These are phyloP conservation scores for Gyromitra esculenta DNA, from an alignment of 2,329 filamentous ascomycete species.

Conservation along the genomic window DNA sequence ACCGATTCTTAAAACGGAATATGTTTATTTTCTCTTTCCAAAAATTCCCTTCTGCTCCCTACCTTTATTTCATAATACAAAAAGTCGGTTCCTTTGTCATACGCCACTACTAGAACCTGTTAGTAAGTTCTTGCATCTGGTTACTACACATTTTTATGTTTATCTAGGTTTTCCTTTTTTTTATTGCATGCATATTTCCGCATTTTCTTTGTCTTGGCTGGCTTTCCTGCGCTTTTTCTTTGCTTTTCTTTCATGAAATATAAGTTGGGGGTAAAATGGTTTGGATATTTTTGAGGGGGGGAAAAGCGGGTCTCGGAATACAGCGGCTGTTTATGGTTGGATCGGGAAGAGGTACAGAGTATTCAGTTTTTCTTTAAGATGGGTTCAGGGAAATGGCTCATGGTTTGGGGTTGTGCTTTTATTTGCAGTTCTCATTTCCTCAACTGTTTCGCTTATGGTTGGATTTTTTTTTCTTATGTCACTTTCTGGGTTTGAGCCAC, in stretches of 20 bases:
- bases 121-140: conserved; percentile 59
- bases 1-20: conserved; percentile 35
- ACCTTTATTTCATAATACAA: conserved; percentile 56
- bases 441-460: conserved; percentile 59
- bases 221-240: conserved; percentile 50
- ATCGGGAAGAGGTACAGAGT: conserved; percentile 46
- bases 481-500: conserved; percentile 48
- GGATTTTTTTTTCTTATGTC: conserved; percentile 46
- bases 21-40: conserved; percentile 53
- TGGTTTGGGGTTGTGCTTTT: conserved; percentile 52
- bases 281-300: conserved; percentile 51
- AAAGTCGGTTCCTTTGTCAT: conserved; percentile 58
- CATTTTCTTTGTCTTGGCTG: conserved; percentile 55
- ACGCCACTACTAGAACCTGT: conserved; percentile 60
- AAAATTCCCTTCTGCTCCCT: conserved; percentile 58
- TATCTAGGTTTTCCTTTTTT: conserved; percentile 60
- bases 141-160: conserved; percentile 58
- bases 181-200: conserved; percentile 59
- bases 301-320: conserved; percentile 47
- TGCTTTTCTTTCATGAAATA: conserved; percentile 53
- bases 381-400: conserved; percentile 51
- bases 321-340: conserved; percentile 46
- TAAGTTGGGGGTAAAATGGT: conserved; percentile 53
- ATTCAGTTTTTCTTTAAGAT: conserved; percentile 50
- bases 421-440: conserved; percentile 50